A percentile compares a stretch with the other conserved stretches of the same genome.
These are phyloP conservation scores for Leonotis leonurus DNA, from an alignment of 257 asterid genomes.

Conservation along the genomic window DNA sequence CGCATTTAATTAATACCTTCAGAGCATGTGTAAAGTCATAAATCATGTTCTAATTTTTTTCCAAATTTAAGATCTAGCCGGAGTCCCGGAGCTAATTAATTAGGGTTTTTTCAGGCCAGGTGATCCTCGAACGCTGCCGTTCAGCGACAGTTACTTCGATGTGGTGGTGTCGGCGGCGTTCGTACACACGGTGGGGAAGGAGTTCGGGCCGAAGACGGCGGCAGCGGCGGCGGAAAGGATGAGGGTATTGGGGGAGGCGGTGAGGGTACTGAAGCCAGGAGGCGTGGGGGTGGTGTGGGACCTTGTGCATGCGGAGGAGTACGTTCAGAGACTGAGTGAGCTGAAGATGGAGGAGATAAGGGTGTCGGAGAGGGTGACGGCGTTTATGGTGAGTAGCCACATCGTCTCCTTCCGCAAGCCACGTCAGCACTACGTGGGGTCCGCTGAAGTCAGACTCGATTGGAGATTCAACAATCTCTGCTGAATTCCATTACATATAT, in stretches of 20 bases:
- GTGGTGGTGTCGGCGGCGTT: conserved; percentile 94
- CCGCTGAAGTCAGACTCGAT: conserved; percentile 74
- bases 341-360: conserved; percentile 82
- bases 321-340: conserved; percentile 66
- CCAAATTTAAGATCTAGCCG: neutral
- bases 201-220: conserved; percentile 65
- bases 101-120: conserved; percentile 40
- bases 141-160: conserved; percentile 72
- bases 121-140: conserved; percentile 77
- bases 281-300: conserved; percentile 94
- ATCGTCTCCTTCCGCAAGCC: conserved; percentile 79
- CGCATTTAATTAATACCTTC: too few relatives aligned
- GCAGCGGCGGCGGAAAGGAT: conserved; percentile 88
- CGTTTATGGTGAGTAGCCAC: conserved; percentile 87
- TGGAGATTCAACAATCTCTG: conserved; percentile 83
- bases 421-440: conserved; percentile 61
- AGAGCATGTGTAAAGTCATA: too few relatives aligned
- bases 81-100: neutral
- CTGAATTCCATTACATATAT: too few relatives aligned
- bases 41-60: too few relatives aligned
- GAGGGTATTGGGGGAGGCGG: conserved; percentile 80
- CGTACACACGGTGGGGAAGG: conserved; percentile 88
- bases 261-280: conserved; percentile 75
- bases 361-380: conserved; percentile 86
- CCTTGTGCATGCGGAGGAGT: conserved; percentile 80